Evolutionary conservation across 306 rosid species (phyloP).

Genomic region (Adenanthera pavonina): DNA sequence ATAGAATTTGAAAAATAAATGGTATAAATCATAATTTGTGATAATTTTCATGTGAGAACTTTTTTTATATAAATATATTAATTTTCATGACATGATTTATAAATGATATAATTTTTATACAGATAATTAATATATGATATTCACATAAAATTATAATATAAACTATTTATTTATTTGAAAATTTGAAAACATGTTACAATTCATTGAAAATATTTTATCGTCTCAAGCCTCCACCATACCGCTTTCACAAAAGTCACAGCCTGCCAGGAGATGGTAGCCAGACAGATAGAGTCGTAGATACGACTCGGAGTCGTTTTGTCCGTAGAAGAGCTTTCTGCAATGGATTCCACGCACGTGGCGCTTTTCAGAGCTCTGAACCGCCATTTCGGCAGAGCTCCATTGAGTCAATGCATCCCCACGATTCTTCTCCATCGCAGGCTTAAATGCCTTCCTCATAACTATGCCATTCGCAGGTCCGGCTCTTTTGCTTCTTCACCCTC

Average conservation of each 20-base stretch:
- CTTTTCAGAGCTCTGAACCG: constrained; percentile 63
- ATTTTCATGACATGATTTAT: no score
- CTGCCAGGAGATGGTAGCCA: neutral
- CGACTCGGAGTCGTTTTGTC: neutral
- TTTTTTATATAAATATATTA: no score
- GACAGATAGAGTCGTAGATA: neutral
- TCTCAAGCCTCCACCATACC: no score
- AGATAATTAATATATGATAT: no score
- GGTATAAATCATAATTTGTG: no score
- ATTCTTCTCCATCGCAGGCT: constrained; percentile 50
- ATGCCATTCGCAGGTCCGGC: constrained; percentile 29
- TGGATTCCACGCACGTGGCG: constrained; percentile 72
- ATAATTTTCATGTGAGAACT: no score
- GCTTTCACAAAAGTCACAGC: neutral
- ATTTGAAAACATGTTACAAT: no score
- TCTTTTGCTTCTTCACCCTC: constrained; percentile 39
- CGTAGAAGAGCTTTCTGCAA: constrained; percentile 30
- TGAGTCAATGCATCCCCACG: constrained; percentile 35
- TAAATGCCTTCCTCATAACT: constrained; percentile 32
- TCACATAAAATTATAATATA: no score
- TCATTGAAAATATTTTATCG: no score
- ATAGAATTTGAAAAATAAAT: no score
- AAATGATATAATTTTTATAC: no score
- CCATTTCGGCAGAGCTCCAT: constrained; percentile 41
- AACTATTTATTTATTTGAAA: no score